Evolutionary conservation across 768 basidiomycete genomes (phyloP).

Genomic region (Austroboletus eburneus): DNA sequence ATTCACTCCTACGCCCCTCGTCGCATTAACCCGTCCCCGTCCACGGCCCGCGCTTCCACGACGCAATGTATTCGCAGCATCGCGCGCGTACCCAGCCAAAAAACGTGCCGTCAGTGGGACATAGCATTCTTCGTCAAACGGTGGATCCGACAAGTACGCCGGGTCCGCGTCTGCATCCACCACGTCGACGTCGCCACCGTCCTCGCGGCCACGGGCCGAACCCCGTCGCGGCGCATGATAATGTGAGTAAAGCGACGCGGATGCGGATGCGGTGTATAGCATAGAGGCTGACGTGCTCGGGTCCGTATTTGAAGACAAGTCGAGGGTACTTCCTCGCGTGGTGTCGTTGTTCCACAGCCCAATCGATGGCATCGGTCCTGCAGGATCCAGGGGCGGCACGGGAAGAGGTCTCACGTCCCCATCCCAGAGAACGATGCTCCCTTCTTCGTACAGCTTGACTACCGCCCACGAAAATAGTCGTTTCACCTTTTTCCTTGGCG

Average conservation of each 20-base stretch:
- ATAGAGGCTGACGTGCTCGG: slow-evolving; percentile 23
- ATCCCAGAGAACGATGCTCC: slow-evolving; percentile 72
- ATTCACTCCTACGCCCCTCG: slow-evolving; percentile 1
- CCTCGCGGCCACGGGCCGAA: too few species aligned
- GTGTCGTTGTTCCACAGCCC: slow-evolving; percentile 47
- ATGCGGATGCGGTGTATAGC: slow-evolving; percentile 18
- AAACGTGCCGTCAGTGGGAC: slow-evolving; percentile 53
- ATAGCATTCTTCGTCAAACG: slow-evolving; percentile 55
- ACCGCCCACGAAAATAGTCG: slow-evolving; percentile 66
- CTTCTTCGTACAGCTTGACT: slow-evolving; percentile 61
- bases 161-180: slow-evolving; percentile 37
- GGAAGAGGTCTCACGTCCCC: slow-evolving; percentile 47
- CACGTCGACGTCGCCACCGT: slow-evolving; percentile 7
- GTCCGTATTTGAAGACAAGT: slow-evolving; percentile 11
- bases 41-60: not conserved
- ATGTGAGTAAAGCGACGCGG: slow-evolving; percentile 22
- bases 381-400: slow-evolving; percentile 5
- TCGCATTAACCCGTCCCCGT: slow-evolving; percentile 11
- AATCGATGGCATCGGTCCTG: slow-evolving; percentile 6
- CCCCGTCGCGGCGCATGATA: slow-evolving; percentile 16
- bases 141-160: slow-evolving; percentile 58
- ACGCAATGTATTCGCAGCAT: slow-evolving; percentile 39
- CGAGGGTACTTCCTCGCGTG: slow-evolving; percentile 15
- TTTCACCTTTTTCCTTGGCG: slow-evolving; percentile 48
- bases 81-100: slow-evolving; percentile 45